phyloP scores from a whole-genome alignment of 371 early-diverging fungal species.

The Vairimorpha ceranae region DNA sequence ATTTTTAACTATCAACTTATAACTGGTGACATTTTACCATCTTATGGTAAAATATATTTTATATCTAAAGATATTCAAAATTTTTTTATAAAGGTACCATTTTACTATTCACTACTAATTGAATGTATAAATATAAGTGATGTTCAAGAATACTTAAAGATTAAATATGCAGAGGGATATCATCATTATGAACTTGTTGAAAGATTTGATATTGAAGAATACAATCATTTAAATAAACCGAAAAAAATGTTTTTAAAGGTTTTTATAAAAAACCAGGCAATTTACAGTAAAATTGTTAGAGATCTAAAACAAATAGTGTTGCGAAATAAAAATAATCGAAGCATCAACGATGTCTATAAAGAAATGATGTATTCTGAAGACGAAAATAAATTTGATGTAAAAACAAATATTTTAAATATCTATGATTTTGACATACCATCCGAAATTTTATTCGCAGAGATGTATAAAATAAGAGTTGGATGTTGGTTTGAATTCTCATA shows the following conservation, averaged over 20 bases:
- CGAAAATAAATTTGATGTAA: not conserved
- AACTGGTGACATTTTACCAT: constrained; percentile 8
- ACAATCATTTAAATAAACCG: constrained; percentile 52
- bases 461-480: constrained; percentile 54
- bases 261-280: constrained; percentile 38
- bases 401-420: constrained; percentile 21
- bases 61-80: constrained; percentile 45
- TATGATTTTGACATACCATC: constrained; percentile 59
- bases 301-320: constrained; percentile 46
- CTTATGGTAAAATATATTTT: constrained; percentile 55
- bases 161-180: constrained; percentile 41
- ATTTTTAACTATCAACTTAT: constrained; percentile 53
- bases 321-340: constrained; percentile 22
- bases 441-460: constrained; percentile 36
- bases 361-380: not conserved
- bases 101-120: constrained; percentile 48
- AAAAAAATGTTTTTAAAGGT: constrained; percentile 46
- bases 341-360: not conserved
- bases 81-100: constrained; percentile 52
- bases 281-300: constrained; percentile 21
- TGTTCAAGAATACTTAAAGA: constrained; percentile 56
- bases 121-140: constrained; percentile 7
- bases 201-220: constrained; percentile 44
- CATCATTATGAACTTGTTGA: constrained; percentile 25
- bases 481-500: constrained; percentile 56